Conservation (phyloP, 2,329 filamentous ascomycete species). For the Colletotrichum echinochloae region DNA sequence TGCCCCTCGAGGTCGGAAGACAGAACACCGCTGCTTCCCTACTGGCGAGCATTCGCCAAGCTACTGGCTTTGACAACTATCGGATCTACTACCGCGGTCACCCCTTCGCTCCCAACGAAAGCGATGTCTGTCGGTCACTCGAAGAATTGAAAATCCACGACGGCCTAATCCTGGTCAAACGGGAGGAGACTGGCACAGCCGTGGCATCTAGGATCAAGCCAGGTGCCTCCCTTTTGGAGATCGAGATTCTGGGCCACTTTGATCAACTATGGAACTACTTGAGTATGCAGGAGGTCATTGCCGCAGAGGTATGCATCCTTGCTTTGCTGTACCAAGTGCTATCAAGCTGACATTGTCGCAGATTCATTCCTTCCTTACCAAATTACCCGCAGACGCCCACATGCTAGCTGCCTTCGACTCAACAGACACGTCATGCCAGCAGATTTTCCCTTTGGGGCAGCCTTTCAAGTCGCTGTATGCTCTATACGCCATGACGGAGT, state of each 20-base stretch:
- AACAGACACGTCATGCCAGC: conserved; percentile 62
- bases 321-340: no score
- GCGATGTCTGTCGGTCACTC: conserved; percentile 70
- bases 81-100: conserved; percentile 78
- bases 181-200: conserved; percentile 61
- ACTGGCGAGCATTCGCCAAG: conserved; percentile 72
- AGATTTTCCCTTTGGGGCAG: conserved; percentile 76
- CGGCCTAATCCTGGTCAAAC: conserved; percentile 75
- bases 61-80: conserved; percentile 82
- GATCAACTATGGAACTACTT: conserved; percentile 86
- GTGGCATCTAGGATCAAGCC: conserved; percentile 59
- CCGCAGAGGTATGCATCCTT: conserved; percentile 68
- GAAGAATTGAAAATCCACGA: conserved; percentile 75
- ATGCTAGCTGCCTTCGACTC: conserved; percentile 70
- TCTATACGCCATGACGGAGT: conserved; percentile 73
- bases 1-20: conserved; percentile 73
- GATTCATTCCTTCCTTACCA: conserved; percentile 78
- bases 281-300: conserved; percentile 76
- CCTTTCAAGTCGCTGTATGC: conserved; percentile 82
- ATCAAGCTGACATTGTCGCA: conserved; percentile 46
- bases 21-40: conserved; percentile 79
- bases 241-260: conserved; percentile 85
- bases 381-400: conserved; percentile 75
- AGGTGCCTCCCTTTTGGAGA: conserved; percentile 74
- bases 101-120: conserved; percentile 71